phyloP scores from a whole-genome alignment of 257 asterid genomes.

The Phtheirospermum japonicum region DNA sequence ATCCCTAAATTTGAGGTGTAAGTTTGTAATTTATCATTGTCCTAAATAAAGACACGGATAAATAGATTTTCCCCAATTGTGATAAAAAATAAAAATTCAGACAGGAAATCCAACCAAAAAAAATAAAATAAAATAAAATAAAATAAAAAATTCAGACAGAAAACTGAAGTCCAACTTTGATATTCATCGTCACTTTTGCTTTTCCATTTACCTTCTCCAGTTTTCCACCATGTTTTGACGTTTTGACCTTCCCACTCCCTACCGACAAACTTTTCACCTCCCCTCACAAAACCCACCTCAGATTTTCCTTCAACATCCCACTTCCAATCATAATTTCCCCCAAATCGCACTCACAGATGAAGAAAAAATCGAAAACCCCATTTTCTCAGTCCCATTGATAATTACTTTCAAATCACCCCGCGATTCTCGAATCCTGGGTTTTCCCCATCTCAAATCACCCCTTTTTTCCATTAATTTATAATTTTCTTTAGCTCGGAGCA shows the following conservation, averaged over 20 bases:
- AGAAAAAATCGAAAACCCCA: neutral
- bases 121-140: no score
- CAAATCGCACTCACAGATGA: constrained; percentile 7
- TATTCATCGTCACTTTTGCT: no score
- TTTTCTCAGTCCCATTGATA: no score
- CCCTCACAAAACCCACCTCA: constrained; percentile 17
- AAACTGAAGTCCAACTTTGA: no score
- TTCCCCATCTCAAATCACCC: neutral
- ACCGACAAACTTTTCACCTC: constrained; percentile 26
- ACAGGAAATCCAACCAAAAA: no score
- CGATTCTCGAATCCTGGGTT: no score
- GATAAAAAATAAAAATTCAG: neutral
- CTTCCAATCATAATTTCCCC: neutral
- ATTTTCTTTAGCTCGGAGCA: no score
- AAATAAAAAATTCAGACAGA: no score
- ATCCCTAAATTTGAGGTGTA: no score
- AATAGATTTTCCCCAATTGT: neutral
- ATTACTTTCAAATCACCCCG: no score
- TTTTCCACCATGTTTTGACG: neutral
- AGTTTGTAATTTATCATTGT: no score
- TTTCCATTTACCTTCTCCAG: constrained; percentile 3
- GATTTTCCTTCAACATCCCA: constrained; percentile 16
- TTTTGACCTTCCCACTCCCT: constrained; percentile 6
- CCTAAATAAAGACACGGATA: neutral
- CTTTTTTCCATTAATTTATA: no score